Percentiles rank a stretch among this genome's conserved stretches.
These are phyloP conservation scores for Benincasa hispida DNA, from an alignment of 306 rosid species.

Conservation along the genomic window DNA sequence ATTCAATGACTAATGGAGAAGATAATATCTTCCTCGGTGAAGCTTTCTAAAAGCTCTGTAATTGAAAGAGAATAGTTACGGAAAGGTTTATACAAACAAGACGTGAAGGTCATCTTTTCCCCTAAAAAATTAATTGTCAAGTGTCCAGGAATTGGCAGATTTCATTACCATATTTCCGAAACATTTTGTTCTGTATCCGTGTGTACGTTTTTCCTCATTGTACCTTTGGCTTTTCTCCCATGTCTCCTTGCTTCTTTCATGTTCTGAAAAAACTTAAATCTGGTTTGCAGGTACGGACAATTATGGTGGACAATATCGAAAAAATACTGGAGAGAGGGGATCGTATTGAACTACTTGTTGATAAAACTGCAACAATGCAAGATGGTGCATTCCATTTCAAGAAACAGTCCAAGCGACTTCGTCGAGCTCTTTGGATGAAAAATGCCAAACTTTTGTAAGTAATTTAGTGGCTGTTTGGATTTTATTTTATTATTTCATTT, in stretches of 20 bases:
- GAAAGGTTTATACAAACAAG: neutral
- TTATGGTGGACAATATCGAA: slow-evolving; percentile 94
- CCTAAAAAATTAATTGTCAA: neutral
- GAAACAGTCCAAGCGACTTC: slow-evolving; percentile 90
- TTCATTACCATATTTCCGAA: neutral
- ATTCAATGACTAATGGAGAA: neutral
- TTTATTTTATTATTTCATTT: neutral
- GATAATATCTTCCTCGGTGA: neutral
- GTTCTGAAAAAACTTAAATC: slow-evolving; percentile 10
- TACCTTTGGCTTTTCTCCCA: neutral
- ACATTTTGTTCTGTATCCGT: neutral
- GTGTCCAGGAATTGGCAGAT: neutral
- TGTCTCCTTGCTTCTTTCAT: slow-evolving; percentile 6
- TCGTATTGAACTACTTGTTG: slow-evolving; percentile 92
- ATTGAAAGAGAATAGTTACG: neutral
- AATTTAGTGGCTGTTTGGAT: neutral
- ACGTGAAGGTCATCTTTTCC: neutral
- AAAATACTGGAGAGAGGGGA: slow-evolving; percentile 96
- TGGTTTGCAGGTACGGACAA: slow-evolving; percentile 65
- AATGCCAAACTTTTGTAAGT: slow-evolving; percentile 89
- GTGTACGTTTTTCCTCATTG: neutral
- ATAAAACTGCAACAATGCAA: slow-evolving; percentile 96
- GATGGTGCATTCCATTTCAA: slow-evolving; percentile 90
- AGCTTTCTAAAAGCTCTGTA: neutral
- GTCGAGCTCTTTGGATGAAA: slow-evolving; percentile 96